These are phyloP conservation scores for Pseudomonodictys pantanalensis DNA, from an alignment of 495 filamentous ascomycete genomes.

Conservation along the genomic window DNA sequence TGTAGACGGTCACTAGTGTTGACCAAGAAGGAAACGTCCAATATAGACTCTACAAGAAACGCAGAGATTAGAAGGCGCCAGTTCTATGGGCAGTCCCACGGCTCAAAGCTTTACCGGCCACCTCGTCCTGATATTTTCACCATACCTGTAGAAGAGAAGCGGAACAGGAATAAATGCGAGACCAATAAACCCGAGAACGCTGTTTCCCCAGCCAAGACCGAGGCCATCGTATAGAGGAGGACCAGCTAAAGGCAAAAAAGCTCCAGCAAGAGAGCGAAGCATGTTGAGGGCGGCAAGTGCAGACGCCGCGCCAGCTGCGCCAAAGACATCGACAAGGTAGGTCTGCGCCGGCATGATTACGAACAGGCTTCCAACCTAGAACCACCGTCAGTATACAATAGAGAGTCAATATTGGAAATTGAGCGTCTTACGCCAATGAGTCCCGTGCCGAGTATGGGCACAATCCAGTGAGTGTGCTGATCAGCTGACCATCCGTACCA, in stretches of 20 bases:
- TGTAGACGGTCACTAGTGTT: too few species aligned
- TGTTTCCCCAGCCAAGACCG: constrained; percentile 29
- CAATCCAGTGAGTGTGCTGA: constrained; percentile 42
- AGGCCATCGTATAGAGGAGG: constrained; percentile 9
- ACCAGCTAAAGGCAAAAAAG: constrained; percentile 19
- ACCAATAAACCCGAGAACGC: constrained; percentile 20
- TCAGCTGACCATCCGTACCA: constrained; percentile 44
- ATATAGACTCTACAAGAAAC: too few species aligned
- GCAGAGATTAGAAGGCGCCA: too few species aligned
- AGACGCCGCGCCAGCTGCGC: constrained; percentile 36
- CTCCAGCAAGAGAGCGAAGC: constrained; percentile 25
- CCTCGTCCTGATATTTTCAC: constrained; percentile 12
- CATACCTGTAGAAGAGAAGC: constrained; percentile 14
- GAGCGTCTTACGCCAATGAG: constrained; percentile 33
- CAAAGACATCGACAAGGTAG: constrained; percentile 42
- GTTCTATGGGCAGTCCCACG: too few species aligned
- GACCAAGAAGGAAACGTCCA: too few species aligned
- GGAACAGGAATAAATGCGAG: constrained; percentile 20
- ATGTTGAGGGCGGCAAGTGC: constrained; percentile 39
- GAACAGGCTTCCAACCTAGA: not conserved
- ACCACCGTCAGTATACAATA: constrained; percentile 26
- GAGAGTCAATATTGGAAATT: constrained; percentile 31
- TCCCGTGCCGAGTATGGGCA: constrained; percentile 41
- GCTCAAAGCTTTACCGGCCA: constrained; percentile 1
- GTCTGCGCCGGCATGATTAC: constrained; percentile 39